Base-by-base conservation (phyloP, 179 eudicot species). In the Beta macrorhiza region DNA sequence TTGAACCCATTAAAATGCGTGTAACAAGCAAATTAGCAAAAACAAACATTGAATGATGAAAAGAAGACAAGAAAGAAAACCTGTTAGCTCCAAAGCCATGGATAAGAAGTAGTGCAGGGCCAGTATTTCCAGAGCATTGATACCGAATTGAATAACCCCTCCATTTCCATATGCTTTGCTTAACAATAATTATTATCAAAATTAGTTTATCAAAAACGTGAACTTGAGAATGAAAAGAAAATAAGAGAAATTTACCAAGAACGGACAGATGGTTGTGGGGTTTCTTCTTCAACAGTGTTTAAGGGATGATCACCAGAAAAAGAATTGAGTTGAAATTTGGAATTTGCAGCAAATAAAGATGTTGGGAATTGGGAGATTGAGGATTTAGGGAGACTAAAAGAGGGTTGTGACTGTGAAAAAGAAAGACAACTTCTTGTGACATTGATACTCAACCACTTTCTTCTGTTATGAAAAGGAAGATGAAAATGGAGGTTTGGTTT, bases 31-130 rank as follows among this genome's bases (percentile, higher is more conserved):
- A 37, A 0, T 37, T 0, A 37, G 42, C 3, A 37, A 37, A 37
- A 37, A 37, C 42, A 37, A 56, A 10, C 9, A 22, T 1, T 72
- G 19, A 10, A 52, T 51, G 58, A 72, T 10, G 57, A 9, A 19
- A 45, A 47, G 32, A 49, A 37, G 20, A 14, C 0, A 81, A 53
- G 77, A 77, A 82, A 77, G 82, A 32, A 67, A 78, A 94, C 98
- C 99, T 96, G 98, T 96, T 96, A 80, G 99, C 99, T 85, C 99
- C 99, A 85, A 96, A 96, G 63, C 99, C 99, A 76, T 96, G 99
- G 86, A 96, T 83, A 69, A 93, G 83, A 84, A 96, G 90, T 52
- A 96, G 83, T 8, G 98, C 93, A 71, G 98, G 98, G 22, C 98
- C 99, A 70, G 76, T 83, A 65, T 79, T 87, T 76, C 99, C 99